phyloP scores from a whole-genome alignment of 345 rosid species.

The Moricandia arvensis region DNA sequence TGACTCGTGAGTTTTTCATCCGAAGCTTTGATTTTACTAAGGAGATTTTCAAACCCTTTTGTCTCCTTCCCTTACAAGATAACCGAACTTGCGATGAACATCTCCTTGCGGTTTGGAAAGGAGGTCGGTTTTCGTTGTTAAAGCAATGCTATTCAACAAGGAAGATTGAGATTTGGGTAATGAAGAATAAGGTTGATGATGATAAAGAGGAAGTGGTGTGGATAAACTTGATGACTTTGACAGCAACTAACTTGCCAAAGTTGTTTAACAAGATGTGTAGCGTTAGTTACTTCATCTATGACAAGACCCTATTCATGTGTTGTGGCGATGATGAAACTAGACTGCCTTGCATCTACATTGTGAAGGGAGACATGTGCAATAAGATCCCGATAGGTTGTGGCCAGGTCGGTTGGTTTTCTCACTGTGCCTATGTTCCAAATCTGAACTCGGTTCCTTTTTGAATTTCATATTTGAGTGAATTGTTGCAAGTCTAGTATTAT shows the following conservation, averaged over 20 bases:
- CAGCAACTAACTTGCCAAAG: background rate
- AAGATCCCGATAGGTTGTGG: background rate
- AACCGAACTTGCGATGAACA: background rate
- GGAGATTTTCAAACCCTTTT: background rate
- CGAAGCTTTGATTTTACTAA: background rate
- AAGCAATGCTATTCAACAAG: background rate
- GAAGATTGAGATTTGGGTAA: background rate
- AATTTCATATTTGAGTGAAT: background rate
- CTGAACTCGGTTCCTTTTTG: background rate
- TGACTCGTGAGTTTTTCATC: background rate
- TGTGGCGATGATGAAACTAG: background rate
- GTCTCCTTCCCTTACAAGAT: background rate
- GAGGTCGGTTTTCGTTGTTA: background rate
- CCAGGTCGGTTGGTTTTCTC: background rate
- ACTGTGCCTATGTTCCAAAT: background rate
- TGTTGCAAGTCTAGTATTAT: background rate
- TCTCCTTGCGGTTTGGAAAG: background rate
- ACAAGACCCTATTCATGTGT: background rate
- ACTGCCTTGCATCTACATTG: background rate
- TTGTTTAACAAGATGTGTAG: background rate
- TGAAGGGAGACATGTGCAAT: background rate
- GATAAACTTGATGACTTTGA: background rate
- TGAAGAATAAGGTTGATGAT: background rate
- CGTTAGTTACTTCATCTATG: background rate
- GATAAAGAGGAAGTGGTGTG: background rate